Evolutionary conservation across 2,329 filamentous ascomycete genomes (phyloP).

Genomic region (Apiospora rasikravindrae): DNA sequence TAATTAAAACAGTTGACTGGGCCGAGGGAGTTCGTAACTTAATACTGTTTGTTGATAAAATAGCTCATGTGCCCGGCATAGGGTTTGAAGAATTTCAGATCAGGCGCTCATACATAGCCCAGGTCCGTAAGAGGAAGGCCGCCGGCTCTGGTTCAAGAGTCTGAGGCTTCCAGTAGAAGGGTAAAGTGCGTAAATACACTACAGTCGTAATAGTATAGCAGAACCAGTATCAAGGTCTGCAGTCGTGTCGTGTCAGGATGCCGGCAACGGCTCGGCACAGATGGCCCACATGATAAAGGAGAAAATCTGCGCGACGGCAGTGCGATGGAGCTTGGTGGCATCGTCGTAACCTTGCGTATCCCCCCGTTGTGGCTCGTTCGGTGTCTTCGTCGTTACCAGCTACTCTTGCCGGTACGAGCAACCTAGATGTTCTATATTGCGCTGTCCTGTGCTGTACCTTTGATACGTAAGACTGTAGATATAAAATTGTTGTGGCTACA

Average conservation of each 20-base stretch:
- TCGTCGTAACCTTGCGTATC: constrained; percentile 31
- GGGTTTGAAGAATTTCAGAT: not conserved
- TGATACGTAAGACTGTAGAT: too few species aligned
- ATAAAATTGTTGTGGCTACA: too few species aligned
- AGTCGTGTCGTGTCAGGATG: constrained; percentile 39
- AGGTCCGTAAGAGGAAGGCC: not conserved
- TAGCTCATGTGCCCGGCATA: not conserved
- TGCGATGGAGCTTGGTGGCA: constrained; percentile 41
- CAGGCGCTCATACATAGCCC: not conserved
- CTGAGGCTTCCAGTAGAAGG: not conserved
- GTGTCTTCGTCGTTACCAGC: too few species aligned
- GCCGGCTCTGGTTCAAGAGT: not conserved
- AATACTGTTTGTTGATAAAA: not conserved
- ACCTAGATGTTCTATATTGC: too few species aligned
- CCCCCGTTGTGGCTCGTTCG: too few species aligned
- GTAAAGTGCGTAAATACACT: too few species aligned
- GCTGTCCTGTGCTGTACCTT: too few species aligned
- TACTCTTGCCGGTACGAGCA: too few species aligned
- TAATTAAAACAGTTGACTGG: not conserved
- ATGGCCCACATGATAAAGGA: constrained; percentile 44
- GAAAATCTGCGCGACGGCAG: constrained; percentile 45
- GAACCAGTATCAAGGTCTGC: too few species aligned
- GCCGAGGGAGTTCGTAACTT: not conserved
- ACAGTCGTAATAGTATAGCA: too few species aligned
- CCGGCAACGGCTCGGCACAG: constrained; percentile 32